A percentile compares a stretch with the other conserved stretches of the same genome.
Conservation (phyloP, 2,329 filamentous ascomycete species). For the Domatiomyces globalis region DNA sequence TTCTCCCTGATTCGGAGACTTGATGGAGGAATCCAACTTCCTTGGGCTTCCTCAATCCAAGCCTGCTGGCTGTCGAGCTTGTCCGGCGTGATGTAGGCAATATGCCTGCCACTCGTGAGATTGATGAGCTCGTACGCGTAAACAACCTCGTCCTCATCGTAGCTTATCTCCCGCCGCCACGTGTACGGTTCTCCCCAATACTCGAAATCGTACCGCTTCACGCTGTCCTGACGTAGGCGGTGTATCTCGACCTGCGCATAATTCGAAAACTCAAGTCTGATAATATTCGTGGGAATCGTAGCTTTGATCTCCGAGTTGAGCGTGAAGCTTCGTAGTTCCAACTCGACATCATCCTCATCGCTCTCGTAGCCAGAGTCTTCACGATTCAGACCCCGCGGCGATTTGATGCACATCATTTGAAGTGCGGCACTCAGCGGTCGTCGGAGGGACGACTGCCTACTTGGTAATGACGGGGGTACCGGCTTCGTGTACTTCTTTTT, state of each 20-base stretch:
- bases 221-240: conserved; percentile 45
- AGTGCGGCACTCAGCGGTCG: conserved; percentile 48
- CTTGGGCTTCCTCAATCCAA: conserved; percentile 57
- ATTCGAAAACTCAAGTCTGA: conserved; percentile 91
- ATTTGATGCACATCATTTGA: conserved; percentile 41
- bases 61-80: conserved; percentile 57
- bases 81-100: conserved; percentile 79
- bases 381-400: conserved; percentile 35
- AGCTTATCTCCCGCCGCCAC: conserved; percentile 64
- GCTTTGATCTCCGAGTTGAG: conserved; percentile 13
- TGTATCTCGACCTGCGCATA: conserved; percentile 83
- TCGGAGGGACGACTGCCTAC: conserved; percentile 39
- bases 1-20: conserved; percentile 80
- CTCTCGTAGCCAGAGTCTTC: conserved; percentile 46
- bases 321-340: conserved; percentile 10
- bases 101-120: conserved; percentile 46
- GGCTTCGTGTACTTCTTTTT: conserved; percentile 52
- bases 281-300: conserved; percentile 50
- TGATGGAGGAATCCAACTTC: conserved; percentile 81
- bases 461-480: conserved; percentile 10
- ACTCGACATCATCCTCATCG: conserved; percentile 25
- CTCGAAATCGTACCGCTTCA: conserved; percentile 76
- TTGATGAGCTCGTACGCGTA: conserved; percentile 70
- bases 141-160: conserved; percentile 47
- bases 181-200: conserved; percentile 81